Percentiles rank a stretch among this genome's conserved stretches.
phyloP scores from a whole-genome alignment of 345 rosid genomes.

The Odontarrhena argentea region DNA sequence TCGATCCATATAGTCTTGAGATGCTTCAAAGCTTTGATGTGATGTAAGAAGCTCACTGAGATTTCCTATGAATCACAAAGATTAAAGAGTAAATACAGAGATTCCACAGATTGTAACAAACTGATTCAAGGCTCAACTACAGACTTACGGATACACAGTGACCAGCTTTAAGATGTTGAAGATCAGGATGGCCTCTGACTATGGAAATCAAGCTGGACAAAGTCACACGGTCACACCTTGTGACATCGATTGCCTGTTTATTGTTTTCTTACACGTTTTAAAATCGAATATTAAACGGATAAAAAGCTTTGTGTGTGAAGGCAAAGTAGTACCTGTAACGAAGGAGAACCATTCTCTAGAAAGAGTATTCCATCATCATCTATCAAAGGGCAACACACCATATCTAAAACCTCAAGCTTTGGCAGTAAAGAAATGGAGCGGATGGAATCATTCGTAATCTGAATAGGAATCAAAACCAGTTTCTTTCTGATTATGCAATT shows the following conservation, averaged over 20 bases:
- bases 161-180: slow-evolving; percentile 62
- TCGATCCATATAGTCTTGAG: slow-evolving; percentile 57
- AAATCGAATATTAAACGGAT: not conserved
- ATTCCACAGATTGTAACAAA: not conserved
- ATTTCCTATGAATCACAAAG: slow-evolving; percentile 53
- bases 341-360: slow-evolving; percentile 68
- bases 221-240: slow-evolving; percentile 74
- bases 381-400: slow-evolving; percentile 64
- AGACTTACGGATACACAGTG: slow-evolving; percentile 69
- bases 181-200: slow-evolving; percentile 58
- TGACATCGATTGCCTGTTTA: slow-evolving; percentile 65
- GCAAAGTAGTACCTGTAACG: slow-evolving; percentile 53
- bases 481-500: not conserved
- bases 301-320: not conserved
- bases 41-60: slow-evolving; percentile 44
- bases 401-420: slow-evolving; percentile 62
- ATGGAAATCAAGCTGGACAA: slow-evolving; percentile 55
- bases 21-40: slow-evolving; percentile 57
- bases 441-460: slow-evolving; percentile 78
- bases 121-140: not conserved
- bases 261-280: not conserved
- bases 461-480: slow-evolving; percentile 30
- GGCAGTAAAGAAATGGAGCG: slow-evolving; percentile 60
- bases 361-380: slow-evolving; percentile 65
- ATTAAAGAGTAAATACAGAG: not conserved